Conservation (phyloP, 169 alveolate species). For the Eimeria tenella region DNA sequence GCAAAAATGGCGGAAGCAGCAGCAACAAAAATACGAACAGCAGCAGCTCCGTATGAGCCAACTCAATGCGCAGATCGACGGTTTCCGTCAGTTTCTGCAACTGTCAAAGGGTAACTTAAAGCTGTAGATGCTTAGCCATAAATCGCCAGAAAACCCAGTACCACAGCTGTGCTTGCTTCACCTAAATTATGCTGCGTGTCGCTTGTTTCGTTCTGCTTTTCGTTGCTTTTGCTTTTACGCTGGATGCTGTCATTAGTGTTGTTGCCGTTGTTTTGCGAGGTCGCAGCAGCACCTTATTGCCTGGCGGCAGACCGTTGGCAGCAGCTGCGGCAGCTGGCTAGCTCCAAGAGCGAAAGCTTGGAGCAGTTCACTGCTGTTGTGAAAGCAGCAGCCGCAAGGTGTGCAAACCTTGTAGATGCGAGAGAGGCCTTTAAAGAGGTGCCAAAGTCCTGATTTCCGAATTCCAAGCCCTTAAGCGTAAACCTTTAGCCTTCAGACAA, state of each 20-base stretch:
- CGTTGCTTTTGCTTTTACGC: not conserved
- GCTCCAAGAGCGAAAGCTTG: conserved; percentile 44
- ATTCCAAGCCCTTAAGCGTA: not conserved
- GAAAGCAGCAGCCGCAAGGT: conserved; percentile 41
- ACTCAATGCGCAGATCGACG: conserved; percentile 34
- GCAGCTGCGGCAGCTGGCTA: conserved; percentile 46
- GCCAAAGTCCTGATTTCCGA: not conserved
- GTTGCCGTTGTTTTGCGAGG: conserved; percentile 4
- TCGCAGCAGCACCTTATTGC: conserved; percentile 62
- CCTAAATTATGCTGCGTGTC: not conserved
- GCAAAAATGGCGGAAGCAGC: no score
- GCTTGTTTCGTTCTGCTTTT: not conserved
- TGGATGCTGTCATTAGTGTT: not conserved
- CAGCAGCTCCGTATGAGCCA: conserved; percentile 17
- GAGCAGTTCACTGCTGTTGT: not conserved
- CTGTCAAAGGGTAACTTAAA: conserved; percentile 12
- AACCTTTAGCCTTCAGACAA: not conserved
- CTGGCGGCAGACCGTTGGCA: conserved; percentile 38
- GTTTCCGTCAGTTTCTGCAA: conserved; percentile 44
- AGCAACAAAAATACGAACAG: not conserved
- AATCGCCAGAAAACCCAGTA: not conserved
- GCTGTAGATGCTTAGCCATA: not conserved
- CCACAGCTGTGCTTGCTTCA: not conserved
- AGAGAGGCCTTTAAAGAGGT: conserved; percentile 58
- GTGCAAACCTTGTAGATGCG: conserved; percentile 19